Evolutionary conservation across 2,329 filamentous ascomycete genomes (phyloP).

Genomic region (Aureobasidium sp.): DNA sequence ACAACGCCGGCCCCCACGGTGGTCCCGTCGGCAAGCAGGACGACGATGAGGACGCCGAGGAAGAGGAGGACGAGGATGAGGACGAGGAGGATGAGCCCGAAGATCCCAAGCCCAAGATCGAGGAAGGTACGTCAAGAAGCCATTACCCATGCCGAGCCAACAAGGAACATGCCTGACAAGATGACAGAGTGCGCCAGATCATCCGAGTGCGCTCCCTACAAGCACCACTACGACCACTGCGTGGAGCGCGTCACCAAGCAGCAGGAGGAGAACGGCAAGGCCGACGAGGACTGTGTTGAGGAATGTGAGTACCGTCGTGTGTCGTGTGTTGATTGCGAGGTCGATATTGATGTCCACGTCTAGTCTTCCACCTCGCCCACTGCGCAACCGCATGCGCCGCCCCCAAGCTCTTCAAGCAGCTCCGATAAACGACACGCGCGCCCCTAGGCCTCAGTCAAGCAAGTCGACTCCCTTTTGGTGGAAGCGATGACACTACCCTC

Average conservation of each 20-base stretch:
- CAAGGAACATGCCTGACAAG: background rate
- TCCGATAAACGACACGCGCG: conserved; percentile 59
- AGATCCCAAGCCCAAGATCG: conserved; percentile 79
- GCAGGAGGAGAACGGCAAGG: conserved; percentile 65
- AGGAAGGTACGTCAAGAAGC: conserved; percentile 66
- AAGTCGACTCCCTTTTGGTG: conserved; percentile 11
- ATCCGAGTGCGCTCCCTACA: conserved; percentile 73
- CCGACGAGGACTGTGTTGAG: conserved; percentile 94
- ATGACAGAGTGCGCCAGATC: conserved; percentile 79
- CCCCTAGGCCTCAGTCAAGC: background rate
- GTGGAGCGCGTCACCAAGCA: conserved; percentile 80
- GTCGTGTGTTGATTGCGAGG: background rate
- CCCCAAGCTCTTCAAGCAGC: conserved; percentile 86
- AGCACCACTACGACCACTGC: conserved; percentile 98
- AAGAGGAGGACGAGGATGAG: conserved; percentile 68
- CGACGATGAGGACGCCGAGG: conserved; percentile 45
- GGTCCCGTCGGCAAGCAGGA: conserved; percentile 27
- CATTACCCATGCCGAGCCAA: background rate
- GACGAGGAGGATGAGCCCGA: conserved; percentile 80
- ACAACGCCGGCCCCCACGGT: conserved; percentile 23
- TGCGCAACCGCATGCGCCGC: conserved; percentile 90
- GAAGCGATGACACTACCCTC: conserved; percentile 14
- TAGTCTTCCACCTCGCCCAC: conserved; percentile 98
- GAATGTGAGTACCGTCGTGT: conserved; percentile 67
- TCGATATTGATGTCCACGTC: background rate